These are phyloP conservation scores for Dalbergia cochinchinensis DNA, from an alignment of 306 rosid genomes.

Conservation along the genomic window DNA sequence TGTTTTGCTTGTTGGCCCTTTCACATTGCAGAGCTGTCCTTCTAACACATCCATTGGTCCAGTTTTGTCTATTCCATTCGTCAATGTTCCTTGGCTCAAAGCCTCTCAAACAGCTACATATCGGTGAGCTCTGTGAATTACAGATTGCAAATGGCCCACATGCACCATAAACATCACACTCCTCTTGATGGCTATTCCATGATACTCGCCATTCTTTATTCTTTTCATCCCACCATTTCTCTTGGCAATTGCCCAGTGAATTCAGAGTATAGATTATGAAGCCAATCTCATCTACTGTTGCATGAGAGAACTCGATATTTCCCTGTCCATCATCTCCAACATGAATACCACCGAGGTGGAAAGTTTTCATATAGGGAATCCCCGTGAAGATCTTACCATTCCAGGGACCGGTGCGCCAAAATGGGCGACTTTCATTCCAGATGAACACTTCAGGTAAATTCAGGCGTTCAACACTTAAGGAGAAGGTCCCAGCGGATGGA, in stretches of 20 bases:
- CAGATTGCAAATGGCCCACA: constrained; percentile 37
- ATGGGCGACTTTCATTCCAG: constrained; percentile 36
- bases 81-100: constrained; percentile 34
- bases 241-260: constrained; percentile 1
- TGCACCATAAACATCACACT: constrained; percentile 34
- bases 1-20: not conserved
- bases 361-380: not conserved
- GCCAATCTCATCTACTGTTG: not conserved
- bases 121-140: not conserved
- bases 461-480: not conserved
- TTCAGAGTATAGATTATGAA: not conserved
- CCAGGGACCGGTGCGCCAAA: constrained; percentile 52
- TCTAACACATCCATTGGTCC: not conserved
- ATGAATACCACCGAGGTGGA: not conserved
- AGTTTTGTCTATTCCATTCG: too few relatives aligned
- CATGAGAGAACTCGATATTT: not conserved
- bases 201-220: not conserved
- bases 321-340: constrained; percentile 1
- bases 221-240: not conserved
- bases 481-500: constrained; percentile 48
- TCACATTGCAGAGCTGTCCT: constrained; percentile 42
- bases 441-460: constrained; percentile 18
- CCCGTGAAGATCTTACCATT: constrained; percentile 39
- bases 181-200: not conserved
- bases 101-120: constrained; percentile 45